Evolutionary conservation across 2,329 filamentous ascomycete genomes (phyloP), one percentile per base, ranked within the genome.

Genomic region (Xenosphaeropsis pyriputrescens): DNA sequence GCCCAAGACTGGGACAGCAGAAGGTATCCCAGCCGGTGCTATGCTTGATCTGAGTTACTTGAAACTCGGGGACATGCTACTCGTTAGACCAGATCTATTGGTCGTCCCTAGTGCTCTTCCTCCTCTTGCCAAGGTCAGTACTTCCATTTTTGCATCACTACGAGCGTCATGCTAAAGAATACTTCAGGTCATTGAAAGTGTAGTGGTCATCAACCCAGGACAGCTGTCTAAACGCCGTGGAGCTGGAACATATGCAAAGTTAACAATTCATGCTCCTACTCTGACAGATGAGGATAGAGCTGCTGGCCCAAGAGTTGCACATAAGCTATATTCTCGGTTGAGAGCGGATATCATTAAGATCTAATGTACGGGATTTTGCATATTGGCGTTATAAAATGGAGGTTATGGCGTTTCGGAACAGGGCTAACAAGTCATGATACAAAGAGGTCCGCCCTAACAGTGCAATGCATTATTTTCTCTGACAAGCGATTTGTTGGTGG

Each of bases 181-280:
- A 17, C 18, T 19, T 41, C 47, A 94, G 86, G 85, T 95, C 32
- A 78, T 96, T 9, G 85, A 95, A 52, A 85, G 80, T 47, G 86
- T 95, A 0, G 60, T 96, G 6, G 76, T 86, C 11, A 80, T 98
- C 51, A 98, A 98, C 56, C 89, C 91, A 0, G 89, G 91, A 5
- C 79, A 75, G 36, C 62, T 94, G 26, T 91, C 85, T 13, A 95
- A 93, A 60, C 75, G 83, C 40, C 78, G 76, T 41, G 86, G 79
- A 1, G 70, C 88, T 0, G 91, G 91, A 5, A 94, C 86, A 1
- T 96, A 81, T 56, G 84, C 85, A 1, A 76, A 79, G 36, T 71
- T 98, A 67, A 74, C 74, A 15, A 61, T 96, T 6, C 70, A 83
- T 45, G 76, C 83, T 2, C 73, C 79, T 12, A 58, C 58, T 5